Conservation (phyloP, 2,329 filamentous ascomycete genomes). For the Orbilia blumenaviensis region DNA sequence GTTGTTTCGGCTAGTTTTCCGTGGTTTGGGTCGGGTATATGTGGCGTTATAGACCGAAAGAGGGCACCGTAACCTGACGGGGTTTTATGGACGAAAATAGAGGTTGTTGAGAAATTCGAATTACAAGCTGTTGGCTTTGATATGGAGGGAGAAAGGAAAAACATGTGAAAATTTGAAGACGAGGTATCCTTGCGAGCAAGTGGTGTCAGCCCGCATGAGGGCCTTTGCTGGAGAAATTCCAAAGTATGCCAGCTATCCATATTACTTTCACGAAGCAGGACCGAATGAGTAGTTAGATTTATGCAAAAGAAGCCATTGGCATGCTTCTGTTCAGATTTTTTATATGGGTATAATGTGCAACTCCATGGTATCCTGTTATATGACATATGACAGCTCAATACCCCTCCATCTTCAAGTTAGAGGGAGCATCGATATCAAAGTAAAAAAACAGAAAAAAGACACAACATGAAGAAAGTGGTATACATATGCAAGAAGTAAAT, state of each 20-base stretch:
- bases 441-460: neutral
- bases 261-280: too few species aligned
- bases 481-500: constrained; percentile 21
- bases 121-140: too few species aligned
- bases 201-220: too few species aligned
- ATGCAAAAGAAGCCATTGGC: constrained; percentile 2
- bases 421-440: too few species aligned
- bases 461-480: constrained; percentile 5
- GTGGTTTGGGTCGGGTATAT: neutral
- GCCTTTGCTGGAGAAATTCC: too few species aligned
- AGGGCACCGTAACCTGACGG: constrained; percentile 2
- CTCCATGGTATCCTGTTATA: constrained; percentile 35
- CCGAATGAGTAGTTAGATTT: neutral
- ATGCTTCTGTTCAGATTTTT: constrained; percentile 8
- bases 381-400: constrained; percentile 17
- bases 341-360: constrained; percentile 31
- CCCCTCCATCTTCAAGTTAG: constrained; percentile 9
- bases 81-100: neutral
- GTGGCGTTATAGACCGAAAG: constrained; percentile 10
- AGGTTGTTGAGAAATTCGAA: too few species aligned
- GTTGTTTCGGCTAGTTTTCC: neutral
- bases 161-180: too few species aligned
- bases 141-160: too few species aligned
- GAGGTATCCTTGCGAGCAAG: too few species aligned
- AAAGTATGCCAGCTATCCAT: too few species aligned